Percentiles rank a stretch among this genome's conserved stretches.
These are phyloP conservation scores for Monilinia laxa DNA, from an alignment of 2,329 filamentous ascomycete species.

Conservation along the genomic window DNA sequence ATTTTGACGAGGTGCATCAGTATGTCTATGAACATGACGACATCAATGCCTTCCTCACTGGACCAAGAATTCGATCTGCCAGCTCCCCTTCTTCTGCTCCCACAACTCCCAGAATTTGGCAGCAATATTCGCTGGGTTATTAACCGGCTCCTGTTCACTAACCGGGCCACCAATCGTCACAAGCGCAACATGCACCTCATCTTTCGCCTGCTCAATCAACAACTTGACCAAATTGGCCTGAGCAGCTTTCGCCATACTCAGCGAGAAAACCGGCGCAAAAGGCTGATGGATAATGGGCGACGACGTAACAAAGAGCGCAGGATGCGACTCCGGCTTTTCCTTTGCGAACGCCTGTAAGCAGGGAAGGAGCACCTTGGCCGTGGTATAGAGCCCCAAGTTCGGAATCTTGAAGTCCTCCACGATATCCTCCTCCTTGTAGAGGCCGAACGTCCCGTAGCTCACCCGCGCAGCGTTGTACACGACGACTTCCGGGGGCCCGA, in stretches of 20 bases:
- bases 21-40: background rate
- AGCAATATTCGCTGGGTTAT: constrained; percentile 50
- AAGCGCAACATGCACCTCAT: constrained; percentile 49
- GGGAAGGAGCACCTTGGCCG: constrained; percentile 17
- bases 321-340: constrained; percentile 12
- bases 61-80: constrained; percentile 42
- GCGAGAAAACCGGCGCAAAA: constrained; percentile 49
- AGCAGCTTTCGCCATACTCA: constrained; percentile 52
- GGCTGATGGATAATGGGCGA: constrained; percentile 36
- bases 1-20: too few relatives aligned
- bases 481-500: constrained; percentile 42
- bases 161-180: constrained; percentile 49
- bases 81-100: constrained; percentile 42
- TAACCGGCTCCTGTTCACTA: constrained; percentile 42
- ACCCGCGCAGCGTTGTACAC: constrained; percentile 55
- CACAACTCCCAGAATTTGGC: constrained; percentile 47
- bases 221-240: constrained; percentile 51
- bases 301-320: constrained; percentile 17
- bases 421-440: constrained; percentile 47
- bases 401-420: constrained; percentile 52
- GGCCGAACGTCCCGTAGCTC: constrained; percentile 45
- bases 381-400: constrained; percentile 49
- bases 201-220: constrained; percentile 41
- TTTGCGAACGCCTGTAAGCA: background rate
- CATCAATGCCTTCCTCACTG: background rate